A percentile compares a stretch with the other conserved stretches of the same genome.
Conservation (phyloP, 208 protist genomes). For the Leishmania martiniquensis region DNA sequence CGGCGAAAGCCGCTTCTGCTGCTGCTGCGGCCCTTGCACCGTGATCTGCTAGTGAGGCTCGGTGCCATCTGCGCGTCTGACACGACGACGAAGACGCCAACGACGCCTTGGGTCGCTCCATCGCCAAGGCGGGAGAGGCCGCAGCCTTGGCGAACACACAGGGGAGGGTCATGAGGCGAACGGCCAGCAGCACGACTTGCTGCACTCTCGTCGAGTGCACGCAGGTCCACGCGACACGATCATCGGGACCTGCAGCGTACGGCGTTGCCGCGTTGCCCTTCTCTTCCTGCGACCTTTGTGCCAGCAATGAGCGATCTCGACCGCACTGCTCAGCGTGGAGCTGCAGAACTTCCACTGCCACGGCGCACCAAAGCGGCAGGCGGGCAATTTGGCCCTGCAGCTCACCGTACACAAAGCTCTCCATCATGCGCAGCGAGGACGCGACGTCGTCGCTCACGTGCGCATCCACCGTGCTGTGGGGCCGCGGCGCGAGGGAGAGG, state of each 20-base stretch:
- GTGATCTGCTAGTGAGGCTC: neutral
- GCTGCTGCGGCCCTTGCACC: neutral
- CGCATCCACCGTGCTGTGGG: neutral
- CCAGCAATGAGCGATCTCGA: neutral
- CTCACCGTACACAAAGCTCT: slow-evolving; percentile 2
- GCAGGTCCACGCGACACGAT: neutral
- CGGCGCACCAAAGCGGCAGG: slow-evolving; percentile 29
- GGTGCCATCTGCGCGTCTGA: neutral
- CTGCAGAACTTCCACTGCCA: slow-evolving; percentile 21
- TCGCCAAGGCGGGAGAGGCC: neutral
- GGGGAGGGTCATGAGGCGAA: slow-evolving; percentile 26
- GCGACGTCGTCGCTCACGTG: neutral
- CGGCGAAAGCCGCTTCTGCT: too few relatives aligned
- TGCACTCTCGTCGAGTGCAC: slow-evolving; percentile 6
- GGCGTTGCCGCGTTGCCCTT: neutral
- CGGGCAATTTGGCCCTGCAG: slow-evolving; percentile 7
- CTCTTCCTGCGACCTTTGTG: neutral
- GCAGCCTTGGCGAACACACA: neutral
- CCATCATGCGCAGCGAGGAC: slow-evolving; percentile 13
- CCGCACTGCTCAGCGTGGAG: slow-evolving; percentile 13
- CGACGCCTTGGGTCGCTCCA: neutral
- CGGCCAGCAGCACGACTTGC: slow-evolving; percentile 20
- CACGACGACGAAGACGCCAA: neutral
- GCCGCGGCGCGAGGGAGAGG: neutral
- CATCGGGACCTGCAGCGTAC: neutral